Percentiles rank a stretch among this genome's conserved stretches.
Conservation (phyloP, 139 green algal species). For the Tetraselmis chui region DNA sequence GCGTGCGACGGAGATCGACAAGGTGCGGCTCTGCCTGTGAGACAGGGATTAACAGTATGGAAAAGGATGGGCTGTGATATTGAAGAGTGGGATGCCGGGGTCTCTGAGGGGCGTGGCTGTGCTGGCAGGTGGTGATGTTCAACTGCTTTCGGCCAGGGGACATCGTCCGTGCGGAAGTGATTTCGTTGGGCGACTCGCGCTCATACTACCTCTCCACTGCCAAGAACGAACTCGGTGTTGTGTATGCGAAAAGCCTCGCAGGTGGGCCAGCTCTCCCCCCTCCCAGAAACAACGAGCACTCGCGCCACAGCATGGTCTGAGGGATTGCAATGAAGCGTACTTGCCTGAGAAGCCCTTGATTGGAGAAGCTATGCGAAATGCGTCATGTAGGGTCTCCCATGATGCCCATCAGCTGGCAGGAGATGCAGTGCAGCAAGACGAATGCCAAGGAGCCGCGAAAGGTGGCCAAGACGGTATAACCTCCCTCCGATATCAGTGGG, state of each 20-base stretch:
- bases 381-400: conserved; percentile 49
- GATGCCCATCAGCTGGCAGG: conserved; percentile 65
- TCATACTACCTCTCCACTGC: conserved; percentile 87
- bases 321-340: no score
- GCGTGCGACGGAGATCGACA: conserved; percentile 77
- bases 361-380: conserved; percentile 6
- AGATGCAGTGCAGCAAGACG: conserved; percentile 79
- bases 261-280: no score
- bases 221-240: conserved; percentile 81
- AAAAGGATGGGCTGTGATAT: background rate
- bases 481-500: no score
- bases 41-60: background rate
- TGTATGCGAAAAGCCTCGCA: conserved; percentile 68
- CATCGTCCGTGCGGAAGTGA: conserved; percentile 57
- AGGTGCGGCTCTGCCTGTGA: no score
- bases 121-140: conserved; percentile 55
- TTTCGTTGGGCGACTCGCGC: conserved; percentile 79
- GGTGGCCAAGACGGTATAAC: conserved; percentile 54
- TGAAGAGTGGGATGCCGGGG: background rate
- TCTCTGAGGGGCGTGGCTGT: background rate
- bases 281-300: no score
- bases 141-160: conserved; percentile 85
- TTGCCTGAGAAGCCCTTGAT: no score
- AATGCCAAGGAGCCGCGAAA: conserved; percentile 66
- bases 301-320: no score